Evolutionary conservation across 805 yeast genomes (phyloP).

Genomic region (Debaryomyces hansenii): DNA sequence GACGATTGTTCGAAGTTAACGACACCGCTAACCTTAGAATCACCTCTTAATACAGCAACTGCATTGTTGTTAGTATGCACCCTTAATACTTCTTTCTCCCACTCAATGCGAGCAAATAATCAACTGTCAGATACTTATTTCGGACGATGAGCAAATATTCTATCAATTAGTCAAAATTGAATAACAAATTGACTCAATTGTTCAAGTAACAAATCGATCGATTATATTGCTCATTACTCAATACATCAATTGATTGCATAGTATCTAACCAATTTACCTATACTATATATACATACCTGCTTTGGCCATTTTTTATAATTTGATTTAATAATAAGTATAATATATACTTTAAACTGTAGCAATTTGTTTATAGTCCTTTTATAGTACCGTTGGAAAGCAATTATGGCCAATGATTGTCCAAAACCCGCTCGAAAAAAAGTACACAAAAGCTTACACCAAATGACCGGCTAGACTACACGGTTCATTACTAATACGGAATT

Average conservation of each 20-base stretch:
- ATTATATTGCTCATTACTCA: not conserved
- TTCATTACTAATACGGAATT: too few relatives aligned
- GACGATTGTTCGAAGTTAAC: slow-evolving; percentile 84
- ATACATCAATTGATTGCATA: not conserved
- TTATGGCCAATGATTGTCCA: not conserved
- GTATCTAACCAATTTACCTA: not conserved
- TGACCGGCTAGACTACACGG: too few relatives aligned
- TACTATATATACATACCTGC: slow-evolving; percentile 51
- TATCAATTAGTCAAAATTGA: not conserved
- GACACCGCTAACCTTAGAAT: slow-evolving; percentile 81
- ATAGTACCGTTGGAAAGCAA: slow-evolving; percentile 7
- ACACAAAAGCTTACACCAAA: too few relatives aligned
- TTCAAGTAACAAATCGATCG: not conserved
- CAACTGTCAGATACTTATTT: not conserved
- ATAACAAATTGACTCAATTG: not conserved
- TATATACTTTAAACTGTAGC: too few relatives aligned
- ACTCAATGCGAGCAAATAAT: not conserved
- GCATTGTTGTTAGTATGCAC: slow-evolving; percentile 14
- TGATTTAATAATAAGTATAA: not conserved
- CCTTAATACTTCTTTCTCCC: not conserved
- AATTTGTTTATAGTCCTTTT: not conserved
- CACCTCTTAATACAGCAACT: slow-evolving; percentile 98
- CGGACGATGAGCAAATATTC: not conserved
- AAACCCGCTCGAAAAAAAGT: too few relatives aligned
- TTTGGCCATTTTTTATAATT: slow-evolving; percentile 51